phyloP scores from a whole-genome alignment of 2,329 filamentous ascomycete genomes.

The Aureobasidium namibiae region DNA sequence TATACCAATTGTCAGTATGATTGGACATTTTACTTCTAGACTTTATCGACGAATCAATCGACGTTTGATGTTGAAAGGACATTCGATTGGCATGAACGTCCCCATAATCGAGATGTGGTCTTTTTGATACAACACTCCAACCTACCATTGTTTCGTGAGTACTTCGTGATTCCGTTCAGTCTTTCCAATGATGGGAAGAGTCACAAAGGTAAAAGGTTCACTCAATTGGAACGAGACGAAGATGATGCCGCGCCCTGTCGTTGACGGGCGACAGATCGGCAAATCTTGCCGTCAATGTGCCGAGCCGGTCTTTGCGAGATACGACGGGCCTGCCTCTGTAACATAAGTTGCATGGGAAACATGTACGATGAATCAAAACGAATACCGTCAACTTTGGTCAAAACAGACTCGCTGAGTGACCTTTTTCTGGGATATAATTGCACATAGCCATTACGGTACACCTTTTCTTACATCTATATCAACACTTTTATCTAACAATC shows the following conservation, averaged over 20 bases:
- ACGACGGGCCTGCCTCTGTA: neutral
- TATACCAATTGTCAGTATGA: neutral
- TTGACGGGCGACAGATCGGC: neutral
- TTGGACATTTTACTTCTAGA: neutral
- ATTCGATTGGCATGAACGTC: neutral
- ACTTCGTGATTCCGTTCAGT: neutral
- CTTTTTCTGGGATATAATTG: too few species aligned
- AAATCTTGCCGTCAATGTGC: neutral
- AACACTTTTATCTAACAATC: neutral
- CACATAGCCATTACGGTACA: too few species aligned
- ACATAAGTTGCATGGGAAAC: too few species aligned
- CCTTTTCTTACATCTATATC: neutral
- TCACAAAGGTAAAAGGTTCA: neutral
- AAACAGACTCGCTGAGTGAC: too few species aligned
- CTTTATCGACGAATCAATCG: neutral
- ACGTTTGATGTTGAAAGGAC: too few species aligned
- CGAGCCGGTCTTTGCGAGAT: neutral
- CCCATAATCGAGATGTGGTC: too few species aligned
- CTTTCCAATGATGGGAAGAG: neutral
- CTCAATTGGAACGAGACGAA: neutral
- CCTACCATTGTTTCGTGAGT: neutral
- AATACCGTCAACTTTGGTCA: too few species aligned
- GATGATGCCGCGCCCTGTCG: neutral
- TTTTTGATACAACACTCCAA: too few species aligned
- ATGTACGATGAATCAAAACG: too few species aligned